These are phyloP conservation scores for Calonectria hawksworthii DNA, from an alignment of 2,329 filamentous ascomycete genomes.

Conservation along the genomic window DNA sequence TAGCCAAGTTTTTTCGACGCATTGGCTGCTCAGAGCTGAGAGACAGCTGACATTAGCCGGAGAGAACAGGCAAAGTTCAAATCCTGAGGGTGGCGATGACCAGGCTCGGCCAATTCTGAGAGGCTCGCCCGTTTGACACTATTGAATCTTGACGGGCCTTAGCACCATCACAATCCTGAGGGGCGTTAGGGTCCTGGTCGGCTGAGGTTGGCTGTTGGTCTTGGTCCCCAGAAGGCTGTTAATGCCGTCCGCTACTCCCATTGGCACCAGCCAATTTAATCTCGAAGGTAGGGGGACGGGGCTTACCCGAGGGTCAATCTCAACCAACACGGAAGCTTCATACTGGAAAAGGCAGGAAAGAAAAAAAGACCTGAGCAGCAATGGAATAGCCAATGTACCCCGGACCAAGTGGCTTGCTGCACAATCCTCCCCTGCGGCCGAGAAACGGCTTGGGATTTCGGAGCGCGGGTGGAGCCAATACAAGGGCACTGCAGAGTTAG, in stretches of 20 bases:
- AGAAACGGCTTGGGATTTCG: conserved; percentile 36
- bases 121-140: conserved; percentile 1
- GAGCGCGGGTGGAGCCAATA: conserved; percentile 32
- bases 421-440: conserved; percentile 30
- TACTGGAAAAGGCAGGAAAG: neutral
- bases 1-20: conserved; percentile 4
- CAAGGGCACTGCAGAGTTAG: conserved; percentile 4
- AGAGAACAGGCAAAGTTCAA: conserved; percentile 34
- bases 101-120: conserved; percentile 2
- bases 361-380: conserved; percentile 15
- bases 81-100: conserved; percentile 21
- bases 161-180: conserved; percentile 17
- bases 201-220: conserved; percentile 33
- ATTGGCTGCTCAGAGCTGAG: conserved; percentile 19
- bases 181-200: neutral
- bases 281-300: neutral
- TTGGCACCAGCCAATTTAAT: neutral
- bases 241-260: conserved; percentile 6
- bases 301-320: conserved; percentile 7
- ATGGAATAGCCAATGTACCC: conserved; percentile 36
- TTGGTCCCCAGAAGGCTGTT: conserved; percentile 10
- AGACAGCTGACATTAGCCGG: conserved; percentile 18
- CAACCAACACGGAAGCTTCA: conserved; percentile 1
- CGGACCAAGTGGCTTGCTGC: conserved; percentile 40
- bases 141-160: neutral